These are phyloP conservation scores for Gyromitra esculenta DNA, from an alignment of 2,329 filamentous ascomycete genomes.

Conservation along the genomic window DNA sequence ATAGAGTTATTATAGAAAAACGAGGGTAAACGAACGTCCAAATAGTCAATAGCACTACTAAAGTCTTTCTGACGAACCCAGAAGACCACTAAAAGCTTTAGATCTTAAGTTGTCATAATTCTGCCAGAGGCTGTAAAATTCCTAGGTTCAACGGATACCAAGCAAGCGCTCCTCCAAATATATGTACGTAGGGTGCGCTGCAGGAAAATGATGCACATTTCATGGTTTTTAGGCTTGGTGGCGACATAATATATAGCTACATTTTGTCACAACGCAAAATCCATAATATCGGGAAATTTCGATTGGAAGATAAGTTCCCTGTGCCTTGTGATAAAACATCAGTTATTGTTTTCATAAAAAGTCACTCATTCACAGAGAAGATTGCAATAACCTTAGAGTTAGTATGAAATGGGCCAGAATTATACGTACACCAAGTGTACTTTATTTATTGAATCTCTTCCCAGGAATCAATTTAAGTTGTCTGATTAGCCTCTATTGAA, in stretches of 20 bases:
- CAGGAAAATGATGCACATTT: background rate
- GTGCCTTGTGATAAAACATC: background rate
- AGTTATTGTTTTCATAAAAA: background rate
- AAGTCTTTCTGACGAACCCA: too few species aligned
- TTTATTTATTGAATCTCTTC: background rate
- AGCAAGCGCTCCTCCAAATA: conserved; percentile 6
- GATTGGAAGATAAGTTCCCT: background rate
- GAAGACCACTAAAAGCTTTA: too few species aligned
- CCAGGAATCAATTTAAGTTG: background rate
- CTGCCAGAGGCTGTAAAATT: background rate
- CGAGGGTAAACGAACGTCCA: too few species aligned
- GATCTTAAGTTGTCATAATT: too few species aligned
- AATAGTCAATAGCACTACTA: too few species aligned
- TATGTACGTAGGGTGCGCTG: too few species aligned
- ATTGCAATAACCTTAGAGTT: background rate
- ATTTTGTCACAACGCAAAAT: background rate
- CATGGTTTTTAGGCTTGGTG: background rate
- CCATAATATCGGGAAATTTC: background rate
- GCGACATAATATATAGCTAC: background rate
- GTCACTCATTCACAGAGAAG: background rate
- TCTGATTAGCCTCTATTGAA: background rate
- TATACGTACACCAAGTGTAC: background rate
- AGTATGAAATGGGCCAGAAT: background rate
- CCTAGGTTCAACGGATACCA: conserved; percentile 2
- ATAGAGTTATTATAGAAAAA: too few species aligned